Conservation (phyloP, 345 rosid genomes). For the Excoecaria agallocha region DNA sequence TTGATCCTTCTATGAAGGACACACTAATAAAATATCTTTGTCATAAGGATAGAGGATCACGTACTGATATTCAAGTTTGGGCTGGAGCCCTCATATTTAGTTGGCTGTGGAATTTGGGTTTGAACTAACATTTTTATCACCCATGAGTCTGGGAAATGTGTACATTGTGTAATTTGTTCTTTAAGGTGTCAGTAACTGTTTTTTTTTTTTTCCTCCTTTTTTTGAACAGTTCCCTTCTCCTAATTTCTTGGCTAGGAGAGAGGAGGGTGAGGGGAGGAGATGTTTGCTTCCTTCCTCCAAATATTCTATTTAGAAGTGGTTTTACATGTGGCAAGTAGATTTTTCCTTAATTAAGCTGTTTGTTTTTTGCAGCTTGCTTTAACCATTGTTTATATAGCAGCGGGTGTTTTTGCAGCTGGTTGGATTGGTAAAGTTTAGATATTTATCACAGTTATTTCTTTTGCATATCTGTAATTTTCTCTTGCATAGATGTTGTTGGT, state of each 20-base stretch:
- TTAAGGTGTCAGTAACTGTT: no score
- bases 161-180: neutral
- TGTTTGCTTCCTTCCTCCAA: neutral
- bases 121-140: neutral
- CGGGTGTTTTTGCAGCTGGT: constrained; percentile 87
- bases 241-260: neutral
- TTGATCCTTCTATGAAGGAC: neutral
- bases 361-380: constrained; percentile 68
- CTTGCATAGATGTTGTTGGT: constrained; percentile 20
- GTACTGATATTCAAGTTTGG: neutral
- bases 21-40: neutral
- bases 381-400: constrained; percentile 75
- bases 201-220: no score
- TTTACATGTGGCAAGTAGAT: neutral
- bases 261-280: neutral
- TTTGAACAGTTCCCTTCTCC: neutral
- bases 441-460: constrained; percentile 2
- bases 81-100: neutral
- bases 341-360: constrained; percentile 7
- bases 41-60: neutral
- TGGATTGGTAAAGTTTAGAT: constrained; percentile 78
- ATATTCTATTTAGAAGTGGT: neutral
- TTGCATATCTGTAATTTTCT: constrained; percentile 1
- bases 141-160: neutral
- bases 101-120: neutral